Percentiles rank a stretch among this genome's conserved stretches.
These are phyloP conservation scores for Ganoderma lucidum DNA, from an alignment of 1,284 basidiomycete species.

Conservation along the genomic window DNA sequence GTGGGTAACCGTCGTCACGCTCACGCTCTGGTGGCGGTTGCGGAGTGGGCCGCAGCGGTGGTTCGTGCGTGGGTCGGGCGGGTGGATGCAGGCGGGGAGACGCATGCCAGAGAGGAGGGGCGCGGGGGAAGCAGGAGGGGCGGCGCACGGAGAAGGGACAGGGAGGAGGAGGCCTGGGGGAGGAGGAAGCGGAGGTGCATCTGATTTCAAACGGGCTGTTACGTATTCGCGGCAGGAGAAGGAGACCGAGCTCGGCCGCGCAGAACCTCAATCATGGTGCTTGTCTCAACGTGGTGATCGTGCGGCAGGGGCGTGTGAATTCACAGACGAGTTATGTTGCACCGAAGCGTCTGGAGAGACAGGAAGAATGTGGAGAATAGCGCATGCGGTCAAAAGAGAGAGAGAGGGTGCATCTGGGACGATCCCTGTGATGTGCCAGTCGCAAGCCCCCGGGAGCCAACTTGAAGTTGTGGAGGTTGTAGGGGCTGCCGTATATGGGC, in stretches of 20 bases:
- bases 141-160: slow-evolving; percentile 7
- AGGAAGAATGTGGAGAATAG: background rate
- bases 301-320: slow-evolving; percentile 32
- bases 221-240: slow-evolving; percentile 25
- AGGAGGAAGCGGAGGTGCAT: slow-evolving; percentile 19
- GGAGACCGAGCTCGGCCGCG: slow-evolving; percentile 15
- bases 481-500: slow-evolving; percentile 9
- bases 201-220: slow-evolving; percentile 23
- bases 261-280: slow-evolving; percentile 8
- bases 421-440: background rate
- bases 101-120: slow-evolving; percentile 1
- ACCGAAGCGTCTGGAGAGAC: background rate
- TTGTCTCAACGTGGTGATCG: slow-evolving; percentile 30
- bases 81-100: slow-evolving; percentile 1
- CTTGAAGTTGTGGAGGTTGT: background rate
- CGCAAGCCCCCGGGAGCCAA: too few relatives aligned
- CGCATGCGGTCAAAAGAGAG: slow-evolving; percentile 1
- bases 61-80: slow-evolving; percentile 2
- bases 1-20: background rate
- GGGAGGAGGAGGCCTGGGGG: slow-evolving; percentile 6
- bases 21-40: background rate
- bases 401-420: slow-evolving; percentile 26
- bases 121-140: slow-evolving; percentile 15
- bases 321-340: background rate
- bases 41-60: slow-evolving; percentile 4